Evolutionary conservation across 352 stramenopile genomes (phyloP).

Genomic region (Discostella stelligera): DNA sequence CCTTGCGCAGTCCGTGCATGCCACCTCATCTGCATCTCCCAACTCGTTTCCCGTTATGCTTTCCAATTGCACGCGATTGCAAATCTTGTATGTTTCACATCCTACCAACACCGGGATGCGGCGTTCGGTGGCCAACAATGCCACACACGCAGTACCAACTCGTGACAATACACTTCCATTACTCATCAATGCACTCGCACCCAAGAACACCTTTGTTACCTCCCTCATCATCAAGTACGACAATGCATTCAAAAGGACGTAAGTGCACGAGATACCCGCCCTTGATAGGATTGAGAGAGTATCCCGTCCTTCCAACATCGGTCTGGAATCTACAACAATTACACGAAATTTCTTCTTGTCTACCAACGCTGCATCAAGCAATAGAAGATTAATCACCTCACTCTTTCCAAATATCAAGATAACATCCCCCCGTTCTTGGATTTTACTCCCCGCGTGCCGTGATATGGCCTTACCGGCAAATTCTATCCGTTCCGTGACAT

Average conservation of each 20-base stretch:
- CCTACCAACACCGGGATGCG: slow-evolving; percentile 96
- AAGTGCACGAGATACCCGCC: slow-evolving; percentile 86
- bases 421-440: slow-evolving; percentile 88
- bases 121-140: slow-evolving; percentile 87
- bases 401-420: slow-evolving; percentile 92
- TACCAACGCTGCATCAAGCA: slow-evolving; percentile 62
- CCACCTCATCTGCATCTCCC: slow-evolving; percentile 88
- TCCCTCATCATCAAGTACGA: slow-evolving; percentile 92
- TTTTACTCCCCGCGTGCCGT: slow-evolving; percentile 87
- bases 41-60: slow-evolving; percentile 97
- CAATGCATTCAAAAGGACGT: slow-evolving; percentile 92
- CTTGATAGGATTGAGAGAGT: slow-evolving; percentile 78
- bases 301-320: slow-evolving; percentile 67
- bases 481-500: slow-evolving; percentile 91
- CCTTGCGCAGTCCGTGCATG: slow-evolving; percentile 48
- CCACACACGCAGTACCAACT: slow-evolving; percentile 90
- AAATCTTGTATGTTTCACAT: slow-evolving; percentile 98
- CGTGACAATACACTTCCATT: slow-evolving; percentile 91
- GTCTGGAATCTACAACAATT: slow-evolving; percentile 91
- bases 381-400: slow-evolving; percentile 88
- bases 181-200: slow-evolving; percentile 92
- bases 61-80: slow-evolving; percentile 95
- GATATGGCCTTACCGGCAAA: slow-evolving; percentile 89
- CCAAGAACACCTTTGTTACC: slow-evolving; percentile 94
- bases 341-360: slow-evolving; percentile 86